Percentiles rank a stretch among this genome's conserved stretches.
phyloP scores from a whole-genome alignment of 306 rosid genomes.

The Pueraria montana region DNA sequence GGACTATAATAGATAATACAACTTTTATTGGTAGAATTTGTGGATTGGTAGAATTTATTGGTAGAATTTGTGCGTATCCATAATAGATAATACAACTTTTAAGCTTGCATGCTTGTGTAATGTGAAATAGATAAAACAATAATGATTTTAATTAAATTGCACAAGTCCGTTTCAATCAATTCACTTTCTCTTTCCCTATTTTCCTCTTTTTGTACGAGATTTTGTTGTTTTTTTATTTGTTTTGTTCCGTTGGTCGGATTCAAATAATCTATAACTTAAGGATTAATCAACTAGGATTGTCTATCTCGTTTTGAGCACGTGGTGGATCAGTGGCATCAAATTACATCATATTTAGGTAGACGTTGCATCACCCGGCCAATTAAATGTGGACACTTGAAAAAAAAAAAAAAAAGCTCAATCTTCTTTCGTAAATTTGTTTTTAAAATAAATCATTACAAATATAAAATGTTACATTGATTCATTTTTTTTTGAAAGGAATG shows the following conservation, averaged over 20 bases:
- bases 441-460: no score
- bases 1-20: no score
- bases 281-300: neutral
- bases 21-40: no score
- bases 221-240: neutral
- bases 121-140: neutral
- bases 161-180: constrained; percentile 1
- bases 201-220: neutral
- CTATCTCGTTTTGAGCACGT: neutral
- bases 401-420: neutral
- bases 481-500: no score
- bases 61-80: no score
- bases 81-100: no score
- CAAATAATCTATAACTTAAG: neutral
- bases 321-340: neutral
- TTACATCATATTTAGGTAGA: neutral
- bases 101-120: neutral
- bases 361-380: constrained; percentile 8
- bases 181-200: neutral
- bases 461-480: no score
- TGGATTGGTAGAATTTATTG: no score
- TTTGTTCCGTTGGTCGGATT: neutral
- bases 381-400: neutral
- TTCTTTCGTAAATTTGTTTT: neutral
- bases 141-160: neutral